Conservation (phyloP, 768 basidiomycete genomes). For the Mycena metata region DNA sequence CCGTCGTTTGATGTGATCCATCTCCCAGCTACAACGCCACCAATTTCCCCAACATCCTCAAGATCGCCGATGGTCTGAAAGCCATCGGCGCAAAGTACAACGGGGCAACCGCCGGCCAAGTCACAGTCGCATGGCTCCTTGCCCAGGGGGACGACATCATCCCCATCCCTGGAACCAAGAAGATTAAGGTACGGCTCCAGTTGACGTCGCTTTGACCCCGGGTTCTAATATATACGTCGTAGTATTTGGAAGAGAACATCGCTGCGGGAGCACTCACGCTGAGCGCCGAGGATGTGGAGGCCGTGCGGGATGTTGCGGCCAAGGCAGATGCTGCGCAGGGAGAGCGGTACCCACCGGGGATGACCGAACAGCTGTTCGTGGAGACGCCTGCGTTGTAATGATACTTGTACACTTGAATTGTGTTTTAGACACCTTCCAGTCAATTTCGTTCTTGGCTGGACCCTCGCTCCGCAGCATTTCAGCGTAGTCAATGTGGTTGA, state of each 20-base stretch:
- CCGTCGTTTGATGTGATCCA: conserved; percentile 1
- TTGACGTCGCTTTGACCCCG: conserved; percentile 20
- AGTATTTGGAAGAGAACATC: conserved; percentile 62
- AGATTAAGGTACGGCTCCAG: conserved; percentile 41
- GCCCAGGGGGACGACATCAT: conserved; percentile 62
- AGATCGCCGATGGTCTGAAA: conserved; percentile 56
- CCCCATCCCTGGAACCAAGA: conserved; percentile 60
- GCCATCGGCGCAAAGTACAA: conserved; percentile 54
- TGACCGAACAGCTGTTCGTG: conserved; percentile 46
- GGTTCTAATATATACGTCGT: background rate
- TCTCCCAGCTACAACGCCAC: conserved; percentile 28
- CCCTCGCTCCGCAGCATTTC: too few relatives aligned
- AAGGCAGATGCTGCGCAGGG: conserved; percentile 47
- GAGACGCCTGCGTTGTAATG: conserved; percentile 47
- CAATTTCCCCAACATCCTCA: conserved; percentile 54
- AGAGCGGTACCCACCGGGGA: conserved; percentile 50
- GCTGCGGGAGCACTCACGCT: conserved; percentile 51
- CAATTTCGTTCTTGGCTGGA: too few relatives aligned
- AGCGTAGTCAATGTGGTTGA: too few relatives aligned
- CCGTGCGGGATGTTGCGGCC: conserved; percentile 52
- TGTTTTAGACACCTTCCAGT: too few relatives aligned
- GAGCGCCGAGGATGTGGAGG: conserved; percentile 51
- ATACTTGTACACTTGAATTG: too few relatives aligned
- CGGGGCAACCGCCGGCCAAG: conserved; percentile 58
- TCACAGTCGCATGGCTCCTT: conserved; percentile 65